Base-by-base conservation (phyloP, 2,329 filamentous ascomycete genomes). In the Rasamsonia emersonii region DNA sequence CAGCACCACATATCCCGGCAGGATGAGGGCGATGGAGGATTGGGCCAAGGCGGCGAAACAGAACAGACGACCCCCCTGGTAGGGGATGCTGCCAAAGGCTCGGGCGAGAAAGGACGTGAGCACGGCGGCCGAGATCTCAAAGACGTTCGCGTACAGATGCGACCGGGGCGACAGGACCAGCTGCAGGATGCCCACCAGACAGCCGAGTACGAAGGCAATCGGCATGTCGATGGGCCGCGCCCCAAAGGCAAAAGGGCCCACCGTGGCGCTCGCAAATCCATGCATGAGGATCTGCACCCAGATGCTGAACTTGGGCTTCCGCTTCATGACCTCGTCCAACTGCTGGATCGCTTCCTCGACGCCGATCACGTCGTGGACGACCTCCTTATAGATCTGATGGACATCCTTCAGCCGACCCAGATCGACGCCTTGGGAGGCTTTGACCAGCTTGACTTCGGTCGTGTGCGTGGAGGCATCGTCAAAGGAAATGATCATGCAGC, bases 401-500 rank as follows among this genome's bases (percentile, higher is more conserved):
- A 60, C 61, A 36, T 68, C 64, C 18, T 51, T 56, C 9, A 69
- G 49, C 21, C 58, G 61, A 9, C 64, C 62, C 5, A 68, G 47
- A 38, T 68, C 62, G 9, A 68, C 57, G 4, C 59, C 62, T 31
- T 66, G 62, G 1, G 52, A 46, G 20, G 58, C 56, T 26, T 61
- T 56, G 15, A 68, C 56, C 17, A 69, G 47, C 33, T 65, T 64
- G 20, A 68, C 59, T 37, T 68, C 65, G 1, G 64, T 64, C 4
- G 64, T 67, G 41, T 67, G 64, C 1, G 65, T 68, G 5, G 55
- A 51, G 4, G 52, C 44, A 33, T 69, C 65, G 30, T 77, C 88
- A 50, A 96, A 95, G 3, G 86, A 91, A 52, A 94, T 82, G 35
- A 95, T 83, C 89, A 95, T 96, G 50, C 85, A 93, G 0, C 85